Conservation (phyloP, 306 rosid species). For the Heteromeles arbutifolia region DNA sequence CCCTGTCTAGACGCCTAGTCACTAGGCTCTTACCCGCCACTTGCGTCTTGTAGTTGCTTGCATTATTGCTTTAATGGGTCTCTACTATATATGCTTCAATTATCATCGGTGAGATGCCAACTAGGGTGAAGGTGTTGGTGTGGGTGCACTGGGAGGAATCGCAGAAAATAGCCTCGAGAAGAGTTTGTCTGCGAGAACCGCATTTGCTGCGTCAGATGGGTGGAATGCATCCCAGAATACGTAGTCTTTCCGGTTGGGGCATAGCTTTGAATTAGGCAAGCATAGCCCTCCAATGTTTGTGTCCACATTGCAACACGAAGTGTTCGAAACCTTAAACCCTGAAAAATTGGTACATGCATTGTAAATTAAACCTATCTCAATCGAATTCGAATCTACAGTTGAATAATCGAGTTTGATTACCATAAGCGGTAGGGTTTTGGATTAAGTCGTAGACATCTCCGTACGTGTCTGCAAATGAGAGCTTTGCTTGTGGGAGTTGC, state of each 20-base stretch:
- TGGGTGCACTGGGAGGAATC: constrained; percentile 25
- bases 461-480: constrained; percentile 60
- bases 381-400: not conserved
- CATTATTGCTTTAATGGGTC: not conserved
- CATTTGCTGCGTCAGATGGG: constrained; percentile 86
- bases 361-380: not conserved
- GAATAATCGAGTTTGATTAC: constrained; percentile 18
- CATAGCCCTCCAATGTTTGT: constrained; percentile 68
- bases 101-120: not conserved
- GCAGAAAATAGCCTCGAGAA: constrained; percentile 35
- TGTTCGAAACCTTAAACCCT: constrained; percentile 81
- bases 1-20: too few relatives aligned
- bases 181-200: constrained; percentile 50
- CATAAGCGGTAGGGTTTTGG: constrained; percentile 43
- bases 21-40: too few relatives aligned
- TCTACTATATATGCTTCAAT: not conserved
- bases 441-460: constrained; percentile 53
- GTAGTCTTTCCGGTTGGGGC: constrained; percentile 49
- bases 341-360: not conserved
- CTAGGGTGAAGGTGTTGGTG: constrained; percentile 24
- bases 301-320: constrained; percentile 81
- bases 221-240: constrained; percentile 94
- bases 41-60: too few relatives aligned
- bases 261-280: constrained; percentile 68
- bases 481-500: constrained; percentile 43